Evolutionary conservation across 2,329 filamentous ascomycete species (phyloP), one percentile per base, ranked within the genome.

Genomic region (Fusarium chuoi): DNA sequence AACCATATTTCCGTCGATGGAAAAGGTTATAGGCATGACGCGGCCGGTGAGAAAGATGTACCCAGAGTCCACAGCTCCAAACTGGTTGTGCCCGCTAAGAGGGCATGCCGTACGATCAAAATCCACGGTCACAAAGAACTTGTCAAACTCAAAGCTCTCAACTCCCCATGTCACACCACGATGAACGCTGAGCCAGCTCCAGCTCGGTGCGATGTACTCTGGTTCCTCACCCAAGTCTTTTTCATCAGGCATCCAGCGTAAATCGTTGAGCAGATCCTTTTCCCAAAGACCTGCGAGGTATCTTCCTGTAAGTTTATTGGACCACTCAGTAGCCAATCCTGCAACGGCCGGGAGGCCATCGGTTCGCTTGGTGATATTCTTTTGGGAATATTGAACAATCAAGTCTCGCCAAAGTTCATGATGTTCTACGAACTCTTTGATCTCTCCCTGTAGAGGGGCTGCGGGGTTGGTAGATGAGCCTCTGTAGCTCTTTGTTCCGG

Each of bases 251-350:
- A 62, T 54, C 78, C 78, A 79, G 4, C 71, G 70, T 3, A 79
- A n/a, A 3, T 60, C 28, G 2, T 66, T 62, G 3, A 75, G 62
- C 0, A 79, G 7, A 35, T 79, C 69, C 8, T 51, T 65, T 26
- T 75, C 72, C 78, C 78, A 79, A 1, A 79, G 22, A 2, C 78
- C 78, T 6, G 78, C 78, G 9, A 79, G 68, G 24, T 79, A 79
- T 39, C 45, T 63, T 3, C 76, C 76, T 8, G 71, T 73, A 5
- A 69, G 22, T 2, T 63, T 45, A 20, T 57, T 62, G 4, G 54
- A 62, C 73, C 76, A 78, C 24, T 73, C 73, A 0, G 65, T 62
- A 1, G 78, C 78, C 35, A 79, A 26, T 13, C 78, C 77, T 36
- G 73, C 78, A 13, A 79, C 49, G 1, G 78, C 78, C 7, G 77